Evolutionary conservation across 2,329 filamentous ascomycete species (phyloP), one percentile per base, ranked within the genome.

Genomic region (Bisporella sp.): DNA sequence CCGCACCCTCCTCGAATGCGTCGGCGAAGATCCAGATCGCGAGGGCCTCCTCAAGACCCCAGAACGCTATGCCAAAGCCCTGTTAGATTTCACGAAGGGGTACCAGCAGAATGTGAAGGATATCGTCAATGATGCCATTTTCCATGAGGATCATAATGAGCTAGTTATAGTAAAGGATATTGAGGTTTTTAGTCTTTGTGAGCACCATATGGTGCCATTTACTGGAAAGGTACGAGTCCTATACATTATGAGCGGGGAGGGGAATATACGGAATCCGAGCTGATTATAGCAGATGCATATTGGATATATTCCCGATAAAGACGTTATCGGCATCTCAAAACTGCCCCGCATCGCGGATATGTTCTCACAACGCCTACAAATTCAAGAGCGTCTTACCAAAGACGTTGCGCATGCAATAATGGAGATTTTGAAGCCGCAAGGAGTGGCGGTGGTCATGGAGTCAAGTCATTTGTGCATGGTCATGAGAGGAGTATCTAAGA

Each of bases 141-240:
- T 99, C 71, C 86, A 96, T 63, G 93, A 97, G 68, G 89, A 92
- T 55, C 92, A 97, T 65, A 93, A 96, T 64, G 93, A 99, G 70
- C 80, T 99, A 72, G 91, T 99, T 31, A 96, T 97, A 62, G 89
- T 99, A 52, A 96, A 95, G 72, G 91, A 97, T 64, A 97, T 99
- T 63, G 91, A 96, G 66, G 81, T 97, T 9, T 95, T 90, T 69
- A 92, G 87, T 57, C 75, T 97, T 41, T 99, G 93, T 74, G 93
- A 99, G 73, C 93, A 99, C 68, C 93, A 99, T 66, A 78, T 99
- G 66, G 92, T 99, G 6, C 93, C 93, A 1, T 99, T 99, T 64
- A 92, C 81, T 3, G 93, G 93, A 62, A 97, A 96, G 81, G 89
- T 91, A 74, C 46, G 67, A 41, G 46, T 41, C 6, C 37, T n/a